A percentile compares a stretch with the other conserved stretches of the same genome.
Evolutionary conservation across 164 flowering plant species (phyloP).

Genomic region (Magnolia sinica): DNA sequence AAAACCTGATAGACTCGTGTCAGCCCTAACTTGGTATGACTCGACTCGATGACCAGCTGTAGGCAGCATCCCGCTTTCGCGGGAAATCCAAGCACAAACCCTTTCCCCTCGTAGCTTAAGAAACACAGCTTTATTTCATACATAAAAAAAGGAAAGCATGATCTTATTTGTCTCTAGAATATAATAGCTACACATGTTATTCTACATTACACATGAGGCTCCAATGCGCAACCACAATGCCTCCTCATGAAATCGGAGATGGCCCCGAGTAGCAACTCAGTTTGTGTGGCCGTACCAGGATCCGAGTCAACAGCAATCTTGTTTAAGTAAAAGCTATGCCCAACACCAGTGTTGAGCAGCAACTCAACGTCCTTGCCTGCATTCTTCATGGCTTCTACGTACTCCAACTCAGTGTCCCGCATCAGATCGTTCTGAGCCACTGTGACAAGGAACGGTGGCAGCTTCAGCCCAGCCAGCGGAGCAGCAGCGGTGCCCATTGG

Average conservation of each 20-base stretch:
- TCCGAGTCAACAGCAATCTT: constrained; percentile 62
- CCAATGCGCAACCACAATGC: constrained; percentile 24
- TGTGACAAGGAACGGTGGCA: constrained; percentile 61
- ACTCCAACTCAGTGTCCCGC: constrained; percentile 64
- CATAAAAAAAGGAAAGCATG: too few species aligned
- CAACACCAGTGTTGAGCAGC: constrained; percentile 37
- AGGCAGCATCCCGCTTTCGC: too few species aligned
- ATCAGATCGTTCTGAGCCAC: constrained; percentile 65
- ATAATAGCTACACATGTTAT: too few species aligned
- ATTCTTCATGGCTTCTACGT: constrained; percentile 59
- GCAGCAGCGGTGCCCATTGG: constrained; percentile 70
- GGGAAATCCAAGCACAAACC: too few species aligned
- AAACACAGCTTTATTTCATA: too few species aligned
- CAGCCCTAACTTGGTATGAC: too few species aligned
- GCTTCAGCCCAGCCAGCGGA: constrained; percentile 26
- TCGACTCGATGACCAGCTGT: too few species aligned
- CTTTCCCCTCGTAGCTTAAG: too few species aligned
- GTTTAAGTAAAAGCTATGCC: constrained; percentile 71
- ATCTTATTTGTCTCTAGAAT: too few species aligned
- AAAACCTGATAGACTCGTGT: too few species aligned
- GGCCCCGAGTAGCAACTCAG: constrained; percentile 32
- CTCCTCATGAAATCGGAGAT: constrained; percentile 48
- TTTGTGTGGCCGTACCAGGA: constrained; percentile 38
- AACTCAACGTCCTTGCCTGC: constrained; percentile 60
- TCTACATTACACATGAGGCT: too few species aligned